Evolutionary conservation across 768 basidiomycete species (phyloP).

Genomic region (Naganishia kalamii): DNA sequence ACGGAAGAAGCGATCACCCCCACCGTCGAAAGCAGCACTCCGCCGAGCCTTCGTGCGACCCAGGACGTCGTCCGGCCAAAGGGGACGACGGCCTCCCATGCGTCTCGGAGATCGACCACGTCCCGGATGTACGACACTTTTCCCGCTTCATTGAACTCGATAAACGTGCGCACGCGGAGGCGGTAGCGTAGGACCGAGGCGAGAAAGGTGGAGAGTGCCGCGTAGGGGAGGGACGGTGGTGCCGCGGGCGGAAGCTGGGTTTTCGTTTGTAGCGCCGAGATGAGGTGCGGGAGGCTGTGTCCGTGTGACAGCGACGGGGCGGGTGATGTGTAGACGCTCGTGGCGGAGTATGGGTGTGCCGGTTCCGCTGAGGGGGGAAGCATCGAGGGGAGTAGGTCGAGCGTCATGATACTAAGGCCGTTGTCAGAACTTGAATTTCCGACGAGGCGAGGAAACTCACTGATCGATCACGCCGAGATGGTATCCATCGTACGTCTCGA

Average conservation of each 20-base stretch:
- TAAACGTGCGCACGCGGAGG: constrained; percentile 18
- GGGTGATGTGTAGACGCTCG: neutral
- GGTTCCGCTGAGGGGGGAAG: neutral
- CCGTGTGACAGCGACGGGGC: neutral
- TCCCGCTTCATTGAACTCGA: constrained; percentile 25
- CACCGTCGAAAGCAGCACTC: neutral
- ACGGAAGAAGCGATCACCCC: neutral
- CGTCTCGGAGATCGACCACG: constrained; percentile 23
- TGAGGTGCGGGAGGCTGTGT: neutral
- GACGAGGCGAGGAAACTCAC: neutral
- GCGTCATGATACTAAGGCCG: constrained; percentile 16
- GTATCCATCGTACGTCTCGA: constrained; percentile 24
- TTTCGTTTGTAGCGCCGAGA: neutral
- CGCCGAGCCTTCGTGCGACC: constrained; percentile 18
- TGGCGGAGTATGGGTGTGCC: neutral
- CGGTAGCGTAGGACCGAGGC: constrained; percentile 14
- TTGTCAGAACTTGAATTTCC: neutral
- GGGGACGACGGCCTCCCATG: constrained; percentile 21
- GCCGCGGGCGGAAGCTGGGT: neutral
- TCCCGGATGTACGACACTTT: constrained; percentile 24
- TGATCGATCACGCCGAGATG: constrained; percentile 22
- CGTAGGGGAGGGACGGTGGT: neutral
- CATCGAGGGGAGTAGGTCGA: constrained; percentile 19
- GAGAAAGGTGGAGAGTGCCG: neutral
- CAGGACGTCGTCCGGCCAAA: constrained; percentile 21